Evolutionary conservation across 345 rosid species (phyloP).

Genomic region (Salix udensis): DNA sequence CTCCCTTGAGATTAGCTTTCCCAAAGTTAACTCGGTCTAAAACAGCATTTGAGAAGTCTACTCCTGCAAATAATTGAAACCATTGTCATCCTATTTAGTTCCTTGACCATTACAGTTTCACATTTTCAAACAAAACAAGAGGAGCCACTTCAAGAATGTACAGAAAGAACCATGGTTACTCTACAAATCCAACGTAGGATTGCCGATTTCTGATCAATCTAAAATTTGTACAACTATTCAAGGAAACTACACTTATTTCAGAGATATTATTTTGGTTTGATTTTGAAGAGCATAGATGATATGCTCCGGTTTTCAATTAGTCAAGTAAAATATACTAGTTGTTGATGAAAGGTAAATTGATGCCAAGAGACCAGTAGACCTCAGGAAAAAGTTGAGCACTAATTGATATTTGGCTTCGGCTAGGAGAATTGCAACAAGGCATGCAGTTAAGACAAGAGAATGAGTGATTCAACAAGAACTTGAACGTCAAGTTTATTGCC

Average conservation of each 20-base stretch:
- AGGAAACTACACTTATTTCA: not conserved
- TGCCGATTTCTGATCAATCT: not conserved
- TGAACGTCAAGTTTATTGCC: too few species aligned
- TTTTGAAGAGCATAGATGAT: too few species aligned
- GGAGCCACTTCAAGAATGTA: not conserved
- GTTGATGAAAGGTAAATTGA: too few species aligned
- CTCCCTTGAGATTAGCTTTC: conserved; percentile 77
- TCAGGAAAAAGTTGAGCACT: too few species aligned
- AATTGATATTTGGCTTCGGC: too few species aligned
- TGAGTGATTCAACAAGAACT: too few species aligned
- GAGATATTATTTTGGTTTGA: too few species aligned
- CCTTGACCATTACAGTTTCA: not conserved
- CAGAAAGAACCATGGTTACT: not conserved
- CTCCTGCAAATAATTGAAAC: conserved; percentile 41
- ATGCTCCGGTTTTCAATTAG: too few species aligned
- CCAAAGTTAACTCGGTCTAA: conserved; percentile 75
- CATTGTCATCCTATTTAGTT: not conserved
- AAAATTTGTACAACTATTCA: not conserved
- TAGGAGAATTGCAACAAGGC: too few species aligned
- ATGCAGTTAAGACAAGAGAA: too few species aligned
- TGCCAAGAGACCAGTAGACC: too few species aligned
- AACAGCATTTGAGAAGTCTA: conserved; percentile 80
- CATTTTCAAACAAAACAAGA: not conserved
- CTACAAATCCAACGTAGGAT: not conserved
- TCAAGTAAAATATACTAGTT: too few species aligned